Base-by-base conservation (phyloP, 116 monocot genomes). In the Papilionanthe hybrid region DNA sequence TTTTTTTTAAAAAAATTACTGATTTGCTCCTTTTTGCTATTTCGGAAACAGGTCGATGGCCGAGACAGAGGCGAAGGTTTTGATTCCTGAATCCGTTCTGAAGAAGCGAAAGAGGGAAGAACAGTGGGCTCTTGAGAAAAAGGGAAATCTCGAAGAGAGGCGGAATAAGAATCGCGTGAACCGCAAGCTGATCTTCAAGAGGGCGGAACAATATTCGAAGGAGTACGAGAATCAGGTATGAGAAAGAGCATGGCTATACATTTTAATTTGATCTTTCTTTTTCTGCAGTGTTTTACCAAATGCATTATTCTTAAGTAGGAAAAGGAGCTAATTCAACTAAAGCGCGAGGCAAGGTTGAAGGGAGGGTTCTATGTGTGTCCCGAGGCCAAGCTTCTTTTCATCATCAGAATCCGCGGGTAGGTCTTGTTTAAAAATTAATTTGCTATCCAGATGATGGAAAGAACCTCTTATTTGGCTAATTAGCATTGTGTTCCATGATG, bases 331-430 rank as follows among this genome's bases (percentile, higher is more conserved):
- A 88, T 93, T 81, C 80, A 60, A 67, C 76, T 96, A 55, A 96
- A 96, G 88, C 78, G 96, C 0, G 96, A 93, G 79, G 92, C 96
- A 19, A 90, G 90, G 83, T 28, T 93, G 84, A 96, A 92, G 86
- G 96, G 90, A 23, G 92, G 93, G 18, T 96, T 96, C 80, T 96
- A 96, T 67, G 93, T 96, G 55, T 82, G 82, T 77, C 96, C 93
- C n/a, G 93, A 96, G 66, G 82, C 84, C 15, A 96, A 96, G 81
- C 82, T 96, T 72, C 45, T 96, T 27, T 96, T 96, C 80, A 89
- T 96, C 60, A 80, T 93, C 42, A 84, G 93, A 10, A 96, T 96
- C 67, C 85, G 96, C 29, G 93, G 96, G 96, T 93, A 84, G 10
- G 65, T 7, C 2, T 72, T 13, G 11, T 69, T 69, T 2, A 32